Evolutionary conservation across 2,329 filamentous ascomycete genomes (phyloP).

Genomic region (Diplocarpon mali): DNA sequence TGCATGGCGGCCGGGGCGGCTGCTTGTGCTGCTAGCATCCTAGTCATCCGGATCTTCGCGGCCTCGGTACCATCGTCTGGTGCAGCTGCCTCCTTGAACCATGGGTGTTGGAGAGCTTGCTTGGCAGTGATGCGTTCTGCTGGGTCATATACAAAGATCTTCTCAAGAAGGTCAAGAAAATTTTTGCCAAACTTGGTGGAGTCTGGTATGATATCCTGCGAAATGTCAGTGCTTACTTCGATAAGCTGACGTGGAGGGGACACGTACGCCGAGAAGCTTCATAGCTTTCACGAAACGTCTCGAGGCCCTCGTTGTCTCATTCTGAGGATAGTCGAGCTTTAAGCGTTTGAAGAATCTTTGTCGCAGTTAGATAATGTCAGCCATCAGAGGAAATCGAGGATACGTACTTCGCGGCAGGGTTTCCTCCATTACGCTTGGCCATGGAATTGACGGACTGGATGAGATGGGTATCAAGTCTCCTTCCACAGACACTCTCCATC

Average conservation of each 20-base stretch:
- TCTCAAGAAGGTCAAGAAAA: constrained; percentile 53
- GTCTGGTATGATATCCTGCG: constrained; percentile 54
- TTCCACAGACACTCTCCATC: constrained; percentile 59
- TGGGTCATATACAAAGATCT: constrained; percentile 60
- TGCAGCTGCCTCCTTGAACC: constrained; percentile 53
- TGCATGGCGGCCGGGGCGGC: constrained; percentile 9
- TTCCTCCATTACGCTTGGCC: constrained; percentile 43
- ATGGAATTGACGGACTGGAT: constrained; percentile 47
- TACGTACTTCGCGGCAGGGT: constrained; percentile 54
- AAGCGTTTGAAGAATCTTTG: constrained; percentile 54
- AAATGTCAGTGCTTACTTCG: constrained; percentile 14
- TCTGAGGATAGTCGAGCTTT: constrained; percentile 52
- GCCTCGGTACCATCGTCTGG: constrained; percentile 60
- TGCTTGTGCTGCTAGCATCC: constrained; percentile 17
- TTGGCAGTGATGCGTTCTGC: constrained; percentile 54
- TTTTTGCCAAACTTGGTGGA: constrained; percentile 48
- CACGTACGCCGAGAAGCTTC: constrained; percentile 51
- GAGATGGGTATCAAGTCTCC: constrained; percentile 46
- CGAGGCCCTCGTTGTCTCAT: constrained; percentile 53
- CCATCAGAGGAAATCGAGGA: no score
- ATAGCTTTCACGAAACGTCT: constrained; percentile 60
- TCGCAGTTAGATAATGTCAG: constrained; percentile 23
- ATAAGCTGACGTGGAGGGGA: background rate
- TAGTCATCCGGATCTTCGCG: constrained; percentile 43
- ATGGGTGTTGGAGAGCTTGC: constrained; percentile 53